phyloP scores from a whole-genome alignment of 352 stramenopile species.

The Phytophthora fragariaefolia region DNA sequence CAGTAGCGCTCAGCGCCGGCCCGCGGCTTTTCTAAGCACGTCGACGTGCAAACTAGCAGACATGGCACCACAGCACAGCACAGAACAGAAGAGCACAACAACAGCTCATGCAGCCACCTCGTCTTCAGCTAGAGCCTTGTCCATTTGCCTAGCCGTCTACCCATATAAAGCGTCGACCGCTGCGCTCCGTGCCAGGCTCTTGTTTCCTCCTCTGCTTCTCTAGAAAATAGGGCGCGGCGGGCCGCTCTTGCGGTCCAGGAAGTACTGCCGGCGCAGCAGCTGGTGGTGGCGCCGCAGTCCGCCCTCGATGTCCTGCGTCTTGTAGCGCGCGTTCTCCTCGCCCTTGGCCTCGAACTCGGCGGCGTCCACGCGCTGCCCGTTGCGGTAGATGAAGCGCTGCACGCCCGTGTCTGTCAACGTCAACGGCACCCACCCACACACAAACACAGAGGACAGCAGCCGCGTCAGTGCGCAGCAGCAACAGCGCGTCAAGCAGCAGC shows the following conservation, averaged over 20 bases:
- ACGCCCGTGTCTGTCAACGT: conserved; percentile 74
- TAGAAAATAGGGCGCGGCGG: conserved; percentile 53
- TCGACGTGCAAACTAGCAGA: neutral
- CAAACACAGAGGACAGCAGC: neutral
- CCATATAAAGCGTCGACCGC: neutral
- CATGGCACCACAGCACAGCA: neutral
- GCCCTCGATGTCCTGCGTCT: conserved; percentile 72
- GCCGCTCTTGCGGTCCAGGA: conserved; percentile 80
- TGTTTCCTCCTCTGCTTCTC: conserved; percentile 10
- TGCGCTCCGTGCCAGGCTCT: neutral
- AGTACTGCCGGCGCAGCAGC: conserved; percentile 84
- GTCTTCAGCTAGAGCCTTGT: neutral
- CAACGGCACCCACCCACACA: too few relatives aligned
- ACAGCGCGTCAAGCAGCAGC: neutral
- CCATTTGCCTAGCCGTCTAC: conserved; percentile 3
- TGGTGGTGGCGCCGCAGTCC: conserved; percentile 79
- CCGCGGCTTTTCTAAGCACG: conserved; percentile 49
- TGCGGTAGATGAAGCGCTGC: conserved; percentile 85
- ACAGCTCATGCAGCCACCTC: neutral
- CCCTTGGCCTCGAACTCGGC: conserved; percentile 46
- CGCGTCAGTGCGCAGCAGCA: neutral
- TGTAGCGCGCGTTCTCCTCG: conserved; percentile 71
- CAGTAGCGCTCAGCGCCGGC: conserved; percentile 43
- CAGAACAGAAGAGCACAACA: neutral
- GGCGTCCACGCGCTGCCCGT: conserved; percentile 74